These are phyloP conservation scores for Talaromyces wortmannii DNA, from an alignment of 495 filamentous ascomycete species.

Conservation along the genomic window DNA sequence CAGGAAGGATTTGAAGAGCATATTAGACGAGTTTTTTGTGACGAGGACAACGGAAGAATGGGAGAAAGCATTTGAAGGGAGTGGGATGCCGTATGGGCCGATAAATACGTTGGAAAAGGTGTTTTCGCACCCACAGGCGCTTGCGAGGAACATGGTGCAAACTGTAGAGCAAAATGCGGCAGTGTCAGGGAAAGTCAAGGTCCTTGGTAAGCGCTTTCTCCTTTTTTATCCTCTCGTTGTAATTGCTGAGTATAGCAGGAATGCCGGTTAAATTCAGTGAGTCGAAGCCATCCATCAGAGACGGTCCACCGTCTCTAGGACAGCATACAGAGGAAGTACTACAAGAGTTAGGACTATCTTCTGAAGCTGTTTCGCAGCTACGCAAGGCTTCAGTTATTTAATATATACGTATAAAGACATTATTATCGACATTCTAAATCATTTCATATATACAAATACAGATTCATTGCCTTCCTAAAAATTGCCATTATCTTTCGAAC, in stretches of 20 bases:
- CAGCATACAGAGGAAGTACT: not conserved
- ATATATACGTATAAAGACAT: not conserved
- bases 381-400: not conserved
- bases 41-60: constrained; percentile 71
- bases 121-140: constrained; percentile 18
- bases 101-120: constrained; percentile 53
- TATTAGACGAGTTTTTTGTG: constrained; percentile 57
- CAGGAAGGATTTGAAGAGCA: constrained; percentile 54
- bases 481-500: not conserved
- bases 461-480: not conserved
- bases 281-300: not conserved
- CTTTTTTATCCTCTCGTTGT: not conserved
- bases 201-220: constrained; percentile 7
- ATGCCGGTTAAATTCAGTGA: not conserved
- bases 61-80: constrained; percentile 68
- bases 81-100: constrained; percentile 81
- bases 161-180: constrained; percentile 8
- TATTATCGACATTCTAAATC: not conserved
- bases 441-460: not conserved
- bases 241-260: constrained; percentile 25
- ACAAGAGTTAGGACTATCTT: not conserved
- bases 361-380: not conserved
- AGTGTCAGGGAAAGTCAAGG: constrained; percentile 9
- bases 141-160: constrained; percentile 18
- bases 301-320: not conserved